Percentiles rank a stretch among this genome's conserved stretches.
These are phyloP conservation scores for Skeletonema grethae DNA, from an alignment of 108 stramenopile genomes.

Conservation along the genomic window DNA sequence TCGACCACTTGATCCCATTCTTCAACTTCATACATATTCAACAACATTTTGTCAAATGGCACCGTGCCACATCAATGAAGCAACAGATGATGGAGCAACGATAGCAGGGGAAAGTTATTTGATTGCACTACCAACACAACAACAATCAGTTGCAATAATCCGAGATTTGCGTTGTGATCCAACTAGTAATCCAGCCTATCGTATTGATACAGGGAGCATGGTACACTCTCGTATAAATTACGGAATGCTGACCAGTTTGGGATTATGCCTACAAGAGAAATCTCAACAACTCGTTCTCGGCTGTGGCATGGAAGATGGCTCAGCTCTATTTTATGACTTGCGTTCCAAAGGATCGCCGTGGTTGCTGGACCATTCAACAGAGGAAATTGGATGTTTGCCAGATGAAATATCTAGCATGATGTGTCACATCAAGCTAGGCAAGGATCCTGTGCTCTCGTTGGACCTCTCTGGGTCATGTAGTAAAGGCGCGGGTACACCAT, in stretches of 20 bases:
- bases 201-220: conserved; percentile 10
- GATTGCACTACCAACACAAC: conserved; percentile 60
- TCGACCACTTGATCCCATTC: conserved; percentile 29
- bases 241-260: conserved; percentile 82
- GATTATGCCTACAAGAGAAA: conserved; percentile 35
- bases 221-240: conserved; percentile 40
- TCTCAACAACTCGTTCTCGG: conserved; percentile 52
- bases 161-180: conserved; percentile 58
- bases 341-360: conserved; percentile 31
- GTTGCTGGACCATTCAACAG: conserved; percentile 1
- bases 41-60: conserved; percentile 76
- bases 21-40: conserved; percentile 39
- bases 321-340: conserved; percentile 73
- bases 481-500: neutral
- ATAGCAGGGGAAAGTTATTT: conserved; percentile 42
- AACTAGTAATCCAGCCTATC: conserved; percentile 23
- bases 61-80: conserved; percentile 42
- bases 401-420: conserved; percentile 12
- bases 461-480: conserved; percentile 59
- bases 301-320: conserved; percentile 87
- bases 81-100: conserved; percentile 1
- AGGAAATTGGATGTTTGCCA: neutral
- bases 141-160: conserved; percentile 54
- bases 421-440: conserved; percentile 42
- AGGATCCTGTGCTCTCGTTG: conserved; percentile 75